phyloP scores from a whole-genome alignment of 164 flowering plant genomes.

The Malania oleifera region DNA sequence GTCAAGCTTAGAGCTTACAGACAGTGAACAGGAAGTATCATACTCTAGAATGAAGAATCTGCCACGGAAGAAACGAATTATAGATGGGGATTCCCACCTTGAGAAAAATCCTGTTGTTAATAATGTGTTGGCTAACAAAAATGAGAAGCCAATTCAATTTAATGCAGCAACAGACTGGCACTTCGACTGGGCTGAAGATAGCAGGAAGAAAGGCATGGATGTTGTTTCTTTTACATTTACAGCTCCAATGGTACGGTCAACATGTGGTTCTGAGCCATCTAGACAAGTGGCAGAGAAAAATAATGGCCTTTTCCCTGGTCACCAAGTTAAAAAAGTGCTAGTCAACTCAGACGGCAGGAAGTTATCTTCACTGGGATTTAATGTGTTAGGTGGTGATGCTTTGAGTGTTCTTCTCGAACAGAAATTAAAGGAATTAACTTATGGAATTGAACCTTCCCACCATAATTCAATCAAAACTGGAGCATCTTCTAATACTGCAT shows the following conservation, averaged over 20 bases:
- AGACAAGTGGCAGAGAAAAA: constrained; percentile 23
- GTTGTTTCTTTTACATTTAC: constrained; percentile 93
- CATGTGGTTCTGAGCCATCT: constrained; percentile 33
- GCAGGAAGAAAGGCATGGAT: constrained; percentile 60
- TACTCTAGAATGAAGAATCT: constrained; percentile 34
- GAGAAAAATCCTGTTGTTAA: constrained; percentile 29
- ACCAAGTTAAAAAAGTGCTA: constrained; percentile 26
- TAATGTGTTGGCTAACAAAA: constrained; percentile 20
- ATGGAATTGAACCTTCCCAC: constrained; percentile 36
- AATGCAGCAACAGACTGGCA: constrained; percentile 19
- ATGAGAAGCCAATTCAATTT: constrained; percentile 25
- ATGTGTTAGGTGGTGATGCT: constrained; percentile 65
- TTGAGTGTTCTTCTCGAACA: constrained; percentile 79
- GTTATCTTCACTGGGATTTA: constrained; percentile 39
- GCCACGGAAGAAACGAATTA: constrained; percentile 59
- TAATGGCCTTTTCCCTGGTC: constrained; percentile 20
- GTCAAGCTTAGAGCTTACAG: constrained; percentile 27
- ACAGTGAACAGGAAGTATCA: constrained; percentile 30
- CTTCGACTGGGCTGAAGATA: constrained; percentile 35
- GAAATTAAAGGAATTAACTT: constrained; percentile 66
- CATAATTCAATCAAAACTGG: constrained; percentile 20
- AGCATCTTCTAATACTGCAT: constrained; percentile 21
- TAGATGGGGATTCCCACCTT: constrained; percentile 31
- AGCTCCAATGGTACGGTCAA: constrained; percentile 56
- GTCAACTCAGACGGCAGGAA: constrained; percentile 28